These are phyloP conservation scores for Setomelanomma holmii DNA, from an alignment of 2,329 filamentous ascomycete species.

Conservation along the genomic window DNA sequence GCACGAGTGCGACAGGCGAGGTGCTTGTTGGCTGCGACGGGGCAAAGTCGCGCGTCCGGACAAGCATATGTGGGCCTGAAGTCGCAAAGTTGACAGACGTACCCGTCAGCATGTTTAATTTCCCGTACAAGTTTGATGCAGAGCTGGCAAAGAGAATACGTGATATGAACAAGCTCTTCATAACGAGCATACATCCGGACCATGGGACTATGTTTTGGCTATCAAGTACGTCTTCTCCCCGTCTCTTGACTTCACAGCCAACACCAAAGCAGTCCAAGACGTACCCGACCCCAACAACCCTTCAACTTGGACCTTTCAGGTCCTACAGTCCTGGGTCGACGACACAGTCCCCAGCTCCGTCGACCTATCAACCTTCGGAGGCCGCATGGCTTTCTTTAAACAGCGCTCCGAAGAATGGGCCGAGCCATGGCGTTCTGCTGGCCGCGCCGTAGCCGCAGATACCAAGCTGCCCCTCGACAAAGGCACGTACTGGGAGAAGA, in stretches of 20 bases:
- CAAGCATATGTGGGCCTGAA: constrained; percentile 23
- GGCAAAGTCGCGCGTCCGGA: constrained; percentile 21
- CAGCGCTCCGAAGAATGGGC: constrained; percentile 29
- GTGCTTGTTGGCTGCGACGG: constrained; percentile 31
- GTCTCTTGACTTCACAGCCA: constrained; percentile 6
- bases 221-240: constrained; percentile 22
- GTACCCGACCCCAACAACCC: constrained; percentile 35
- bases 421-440: constrained; percentile 39
- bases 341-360: constrained; percentile 16
- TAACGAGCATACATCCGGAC: constrained; percentile 31
- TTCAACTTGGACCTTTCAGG: constrained; percentile 41
- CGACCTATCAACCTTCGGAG: constrained; percentile 21
- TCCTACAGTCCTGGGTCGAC: constrained; percentile 33
- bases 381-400: constrained; percentile 30
- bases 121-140: constrained; percentile 18
- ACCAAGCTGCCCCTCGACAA: constrained; percentile 31
- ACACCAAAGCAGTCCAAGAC: constrained; percentile 34
- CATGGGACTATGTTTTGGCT: constrained; percentile 34
- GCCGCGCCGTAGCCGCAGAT: constrained; percentile 30
- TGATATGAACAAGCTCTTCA: constrained; percentile 25
- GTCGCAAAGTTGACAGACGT: constrained; percentile 22
- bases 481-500: constrained; percentile 40
- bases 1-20: constrained; percentile 21
- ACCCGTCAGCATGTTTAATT: constrained; percentile 33
- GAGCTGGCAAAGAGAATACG: constrained; percentile 22